A percentile compares a stretch with the other conserved stretches of the same genome.
These are phyloP conservation scores for Gliomastix tumulicola DNA, from an alignment of 2,329 filamentous ascomycete genomes.

Conservation along the genomic window DNA sequence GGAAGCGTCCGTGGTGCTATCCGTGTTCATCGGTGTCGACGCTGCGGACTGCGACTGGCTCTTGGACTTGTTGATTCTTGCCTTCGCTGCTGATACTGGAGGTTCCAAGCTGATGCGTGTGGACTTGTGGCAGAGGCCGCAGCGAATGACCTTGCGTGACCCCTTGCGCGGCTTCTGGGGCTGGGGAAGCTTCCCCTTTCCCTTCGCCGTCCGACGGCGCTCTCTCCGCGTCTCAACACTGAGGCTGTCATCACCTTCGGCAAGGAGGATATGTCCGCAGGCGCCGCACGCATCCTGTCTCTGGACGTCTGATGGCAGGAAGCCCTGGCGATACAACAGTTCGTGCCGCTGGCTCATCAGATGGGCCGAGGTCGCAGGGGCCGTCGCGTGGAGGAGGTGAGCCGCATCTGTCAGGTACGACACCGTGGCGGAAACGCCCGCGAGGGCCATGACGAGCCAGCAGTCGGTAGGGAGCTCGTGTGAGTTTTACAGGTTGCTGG, in stretches of 20 bases:
- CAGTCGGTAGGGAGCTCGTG: too few relatives aligned
- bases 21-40: too few relatives aligned
- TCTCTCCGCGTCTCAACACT: too few relatives aligned
- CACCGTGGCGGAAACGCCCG: too few relatives aligned
- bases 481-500: too few relatives aligned
- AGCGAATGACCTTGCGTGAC: too few relatives aligned
- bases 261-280: conserved; percentile 55
- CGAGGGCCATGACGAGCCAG: too few relatives aligned
- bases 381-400: conserved; percentile 43
- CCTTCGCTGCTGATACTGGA: conserved; percentile 19
- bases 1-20: neutral
- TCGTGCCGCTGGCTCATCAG: conserved; percentile 47
- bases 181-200: too few relatives aligned
- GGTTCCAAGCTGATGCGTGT: conserved; percentile 33
- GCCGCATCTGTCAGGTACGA: conserved; percentile 51
- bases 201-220: too few relatives aligned
- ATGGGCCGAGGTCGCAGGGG: conserved; percentile 52
- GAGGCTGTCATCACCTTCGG: too few relatives aligned
- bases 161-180: too few relatives aligned
- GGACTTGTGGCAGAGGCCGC: conserved; percentile 34
- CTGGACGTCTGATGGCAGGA: conserved; percentile 38
- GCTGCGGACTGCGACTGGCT: neutral
- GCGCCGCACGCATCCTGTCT: conserved; percentile 48
- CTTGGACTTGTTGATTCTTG: neutral
- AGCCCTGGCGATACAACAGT: conserved; percentile 38